A percentile compares a stretch with the other conserved stretches of the same genome.
Conservation (phyloP, 2,329 filamentous ascomycete species). For the Aspergillus arachidicola region DNA sequence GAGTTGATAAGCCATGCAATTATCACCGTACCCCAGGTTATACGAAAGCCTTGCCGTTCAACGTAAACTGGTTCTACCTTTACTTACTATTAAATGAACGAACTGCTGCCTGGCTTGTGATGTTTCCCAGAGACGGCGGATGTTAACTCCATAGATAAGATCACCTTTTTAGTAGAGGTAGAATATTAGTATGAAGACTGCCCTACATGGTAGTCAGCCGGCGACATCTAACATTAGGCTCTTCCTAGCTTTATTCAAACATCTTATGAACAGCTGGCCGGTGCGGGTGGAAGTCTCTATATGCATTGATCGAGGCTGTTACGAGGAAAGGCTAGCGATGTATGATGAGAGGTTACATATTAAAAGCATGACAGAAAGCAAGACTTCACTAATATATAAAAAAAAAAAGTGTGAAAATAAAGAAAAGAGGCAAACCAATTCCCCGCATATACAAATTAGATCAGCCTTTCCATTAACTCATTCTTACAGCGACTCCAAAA, state of each 20-base stretch:
- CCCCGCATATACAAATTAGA: too few species aligned
- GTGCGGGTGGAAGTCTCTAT: constrained; percentile 30
- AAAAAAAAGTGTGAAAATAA: too few species aligned
- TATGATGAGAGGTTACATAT: too few species aligned
- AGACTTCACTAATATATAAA: too few species aligned
- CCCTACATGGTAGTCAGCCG: constrained; percentile 30
- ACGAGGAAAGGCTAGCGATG: too few species aligned
- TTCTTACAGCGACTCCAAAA: background rate
- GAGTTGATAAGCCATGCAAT: too few species aligned
- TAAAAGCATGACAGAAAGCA: too few species aligned
- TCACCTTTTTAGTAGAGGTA: constrained; percentile 74
- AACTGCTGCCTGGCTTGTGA: constrained; percentile 51
- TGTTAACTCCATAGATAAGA: constrained; percentile 72
- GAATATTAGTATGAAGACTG: constrained; percentile 76
- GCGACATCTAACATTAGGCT: constrained; percentile 36
- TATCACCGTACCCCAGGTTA: background rate
- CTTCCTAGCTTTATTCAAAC: constrained; percentile 27
- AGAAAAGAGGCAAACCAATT: too few species aligned
- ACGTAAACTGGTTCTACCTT: background rate
- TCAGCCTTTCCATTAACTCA: constrained; percentile 8
- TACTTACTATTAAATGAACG: background rate
- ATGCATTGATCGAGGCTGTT: too few species aligned
- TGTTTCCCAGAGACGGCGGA: constrained; percentile 74
- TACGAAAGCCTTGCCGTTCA: background rate
- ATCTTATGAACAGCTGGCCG: constrained; percentile 34